These are phyloP conservation scores for Hsuehochloa calcarea DNA, from an alignment of 176 grass and related monocot genomes.

Conservation along the genomic window DNA sequence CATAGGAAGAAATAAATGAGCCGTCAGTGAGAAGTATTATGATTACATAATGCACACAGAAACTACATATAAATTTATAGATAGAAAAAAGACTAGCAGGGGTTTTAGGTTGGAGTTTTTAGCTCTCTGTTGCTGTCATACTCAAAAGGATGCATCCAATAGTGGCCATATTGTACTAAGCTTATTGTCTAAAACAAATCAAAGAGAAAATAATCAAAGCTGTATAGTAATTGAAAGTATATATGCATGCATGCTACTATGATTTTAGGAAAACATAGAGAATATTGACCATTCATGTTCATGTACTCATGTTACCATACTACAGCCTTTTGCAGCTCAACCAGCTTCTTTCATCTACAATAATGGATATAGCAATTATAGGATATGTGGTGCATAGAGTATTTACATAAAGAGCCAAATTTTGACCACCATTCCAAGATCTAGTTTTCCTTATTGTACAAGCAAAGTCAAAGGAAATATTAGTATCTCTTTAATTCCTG, in stretches of 20 bases:
- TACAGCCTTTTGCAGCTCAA: neutral
- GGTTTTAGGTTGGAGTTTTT: neutral
- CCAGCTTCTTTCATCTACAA: neutral
- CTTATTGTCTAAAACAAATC: neutral
- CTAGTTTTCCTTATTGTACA: neutral
- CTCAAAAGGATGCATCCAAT: neutral
- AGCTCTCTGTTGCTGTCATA: neutral
- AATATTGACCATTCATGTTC: neutral
- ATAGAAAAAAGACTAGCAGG: neutral
- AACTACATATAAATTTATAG: neutral
- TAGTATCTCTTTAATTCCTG: neutral
- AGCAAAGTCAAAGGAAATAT: neutral
- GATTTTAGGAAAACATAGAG: neutral
- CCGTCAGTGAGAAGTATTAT: neutral
- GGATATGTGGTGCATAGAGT: too few relatives aligned
- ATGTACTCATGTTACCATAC: neutral
- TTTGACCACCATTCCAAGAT: neutral
- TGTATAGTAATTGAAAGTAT: neutral
- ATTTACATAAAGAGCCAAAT: neutral
- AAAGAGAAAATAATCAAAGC: neutral
- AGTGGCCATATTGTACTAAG: neutral
- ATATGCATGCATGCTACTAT: neutral
- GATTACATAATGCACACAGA: neutral
- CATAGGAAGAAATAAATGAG: slow-evolving; percentile 16
- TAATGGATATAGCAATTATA: neutral